A percentile compares a stretch with the other conserved stretches of the same genome.
Evolutionary conservation across 2,329 filamentous ascomycete species (phyloP).

Genomic region (Fonsecaea erecta): DNA sequence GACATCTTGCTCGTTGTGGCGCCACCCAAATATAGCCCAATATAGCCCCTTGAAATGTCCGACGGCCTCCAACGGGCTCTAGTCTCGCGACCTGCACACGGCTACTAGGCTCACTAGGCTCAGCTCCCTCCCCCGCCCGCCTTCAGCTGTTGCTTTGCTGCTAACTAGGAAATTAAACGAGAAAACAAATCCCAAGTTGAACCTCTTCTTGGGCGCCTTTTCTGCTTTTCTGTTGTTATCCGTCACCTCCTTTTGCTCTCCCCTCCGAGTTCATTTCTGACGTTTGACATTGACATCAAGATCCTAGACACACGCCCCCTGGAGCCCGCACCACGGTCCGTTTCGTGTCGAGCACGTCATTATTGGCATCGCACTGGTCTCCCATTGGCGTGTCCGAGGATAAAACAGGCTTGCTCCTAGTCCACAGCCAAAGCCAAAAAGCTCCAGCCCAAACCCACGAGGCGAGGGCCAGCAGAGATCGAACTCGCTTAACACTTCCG

Average conservation of each 20-base stretch:
- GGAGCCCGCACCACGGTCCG: background rate
- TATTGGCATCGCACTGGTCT: background rate
- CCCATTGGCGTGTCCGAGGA: constrained; percentile 22
- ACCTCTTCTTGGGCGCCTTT: background rate
- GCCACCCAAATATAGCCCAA: constrained; percentile 4
- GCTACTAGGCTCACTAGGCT: too few species aligned
- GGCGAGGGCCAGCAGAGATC: background rate
- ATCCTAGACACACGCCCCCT: background rate
- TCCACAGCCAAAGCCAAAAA: constrained; percentile 2
- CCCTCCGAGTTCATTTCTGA: background rate
- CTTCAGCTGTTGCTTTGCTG: background rate
- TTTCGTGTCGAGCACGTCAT: constrained; percentile 7
- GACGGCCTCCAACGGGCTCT: constrained; percentile 1
- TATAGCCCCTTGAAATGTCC: background rate
- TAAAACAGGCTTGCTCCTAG: constrained; percentile 29
- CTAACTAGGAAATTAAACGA: background rate
- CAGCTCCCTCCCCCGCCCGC: too few species aligned
- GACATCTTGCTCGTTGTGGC: background rate
- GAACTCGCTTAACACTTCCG: background rate
- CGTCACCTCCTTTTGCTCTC: background rate
- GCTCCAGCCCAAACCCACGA: background rate
- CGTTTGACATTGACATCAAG: background rate
- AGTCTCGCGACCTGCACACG: too few species aligned
- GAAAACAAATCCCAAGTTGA: constrained; percentile 19
- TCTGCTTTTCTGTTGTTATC: background rate